Conservation (phyloP, 345 rosid genomes). For the Capsella bursapastoris region DNA sequence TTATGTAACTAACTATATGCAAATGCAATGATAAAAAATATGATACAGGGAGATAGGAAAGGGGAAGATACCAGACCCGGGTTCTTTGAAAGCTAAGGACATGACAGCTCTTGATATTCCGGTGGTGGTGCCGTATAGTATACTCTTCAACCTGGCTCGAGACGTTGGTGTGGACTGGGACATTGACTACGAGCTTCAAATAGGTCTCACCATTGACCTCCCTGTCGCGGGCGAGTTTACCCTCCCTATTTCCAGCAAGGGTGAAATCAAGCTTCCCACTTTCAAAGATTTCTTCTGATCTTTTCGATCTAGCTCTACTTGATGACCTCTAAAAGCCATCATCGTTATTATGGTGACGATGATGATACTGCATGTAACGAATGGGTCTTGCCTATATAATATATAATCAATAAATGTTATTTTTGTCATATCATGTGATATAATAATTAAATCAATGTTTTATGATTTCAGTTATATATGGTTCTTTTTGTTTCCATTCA, state of each 20-base stretch:
- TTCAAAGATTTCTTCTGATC: conserved; percentile 47
- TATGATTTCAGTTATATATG: neutral
- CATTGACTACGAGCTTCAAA: conserved; percentile 73
- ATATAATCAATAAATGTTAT: neutral
- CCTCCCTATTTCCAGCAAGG: conserved; percentile 69
- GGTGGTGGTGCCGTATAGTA: conserved; percentile 67
- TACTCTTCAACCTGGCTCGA: conserved; percentile 65
- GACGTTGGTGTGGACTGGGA: conserved; percentile 93
- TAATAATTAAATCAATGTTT: neutral
- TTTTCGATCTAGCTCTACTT: neutral
- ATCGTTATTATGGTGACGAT: conserved; percentile 13
- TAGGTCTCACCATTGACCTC: conserved; percentile 74
- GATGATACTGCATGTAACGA: neutral
- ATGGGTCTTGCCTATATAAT: neutral
- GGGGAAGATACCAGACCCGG: conserved; percentile 87
- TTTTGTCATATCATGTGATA: neutral
- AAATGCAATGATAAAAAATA: neutral
- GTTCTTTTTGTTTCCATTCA: neutral
- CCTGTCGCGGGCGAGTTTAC: conserved; percentile 74
- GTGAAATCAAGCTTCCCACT: conserved; percentile 88
- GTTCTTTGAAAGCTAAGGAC: conserved; percentile 71
- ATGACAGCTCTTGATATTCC: conserved; percentile 66
- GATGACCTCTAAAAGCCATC: neutral
- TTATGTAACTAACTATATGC: neutral
- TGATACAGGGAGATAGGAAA: conserved; percentile 68